Evolutionary conservation across 176 grass and related monocot species (phyloP).

Genomic region (Hsuehochloa calcarea): DNA sequence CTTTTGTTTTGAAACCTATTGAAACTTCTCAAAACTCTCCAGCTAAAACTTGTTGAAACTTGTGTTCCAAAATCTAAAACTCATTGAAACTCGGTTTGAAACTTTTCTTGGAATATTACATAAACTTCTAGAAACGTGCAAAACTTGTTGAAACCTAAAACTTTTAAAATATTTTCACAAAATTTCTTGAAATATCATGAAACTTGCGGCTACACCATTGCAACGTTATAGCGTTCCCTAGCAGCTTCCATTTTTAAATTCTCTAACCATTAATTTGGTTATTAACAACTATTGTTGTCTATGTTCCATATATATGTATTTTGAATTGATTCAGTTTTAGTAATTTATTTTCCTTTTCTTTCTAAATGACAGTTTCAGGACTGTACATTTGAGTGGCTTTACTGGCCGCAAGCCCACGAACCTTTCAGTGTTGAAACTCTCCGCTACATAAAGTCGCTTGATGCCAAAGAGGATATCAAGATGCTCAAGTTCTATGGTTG

Average conservation of each 20-base stretch:
- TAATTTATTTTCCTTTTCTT: not conserved
- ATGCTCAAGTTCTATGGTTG: slow-evolving; percentile 49
- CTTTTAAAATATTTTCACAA: no score
- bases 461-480: slow-evolving; percentile 47
- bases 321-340: slow-evolving; percentile 1
- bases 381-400: slow-evolving; percentile 59
- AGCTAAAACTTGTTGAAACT: no score
- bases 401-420: slow-evolving; percentile 47
- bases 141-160: no score
- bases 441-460: slow-evolving; percentile 42
- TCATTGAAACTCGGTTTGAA: no score
- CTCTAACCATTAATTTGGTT: not conserved
- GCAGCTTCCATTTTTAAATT: not conserved
- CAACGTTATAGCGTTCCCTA: no score
- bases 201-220: no score
- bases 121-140: no score
- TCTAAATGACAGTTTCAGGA: slow-evolving; percentile 44
- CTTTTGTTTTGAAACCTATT: no score
- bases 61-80: no score
- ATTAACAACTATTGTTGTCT: not conserved
- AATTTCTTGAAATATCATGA: no score
- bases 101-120: no score
- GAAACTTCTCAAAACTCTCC: no score
- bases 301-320: not conserved
- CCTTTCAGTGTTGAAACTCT: slow-evolving; percentile 34